Percentiles rank a stretch among this genome's conserved stretches.
Evolutionary conservation across 2,329 filamentous ascomycete species (phyloP).

Genomic region (Fusarium haematococcum): DNA sequence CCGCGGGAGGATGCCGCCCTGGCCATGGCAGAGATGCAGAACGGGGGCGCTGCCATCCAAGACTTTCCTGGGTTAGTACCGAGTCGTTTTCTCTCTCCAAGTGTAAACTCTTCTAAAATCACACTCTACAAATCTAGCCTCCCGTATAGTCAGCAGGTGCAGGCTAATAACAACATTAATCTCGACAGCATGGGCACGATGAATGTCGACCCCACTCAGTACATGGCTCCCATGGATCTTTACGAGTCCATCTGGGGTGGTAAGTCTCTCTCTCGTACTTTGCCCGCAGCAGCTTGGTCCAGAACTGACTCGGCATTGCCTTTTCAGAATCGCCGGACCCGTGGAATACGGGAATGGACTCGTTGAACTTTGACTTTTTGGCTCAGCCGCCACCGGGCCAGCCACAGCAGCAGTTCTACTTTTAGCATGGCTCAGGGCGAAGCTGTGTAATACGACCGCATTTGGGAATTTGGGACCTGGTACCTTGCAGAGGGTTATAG

Average conservation of each 20-base stretch:
- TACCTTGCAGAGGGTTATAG: not conserved
- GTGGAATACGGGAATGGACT: slow-evolving; percentile 67
- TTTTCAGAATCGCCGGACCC: slow-evolving; percentile 69
- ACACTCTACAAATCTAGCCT: slow-evolving; percentile 43
- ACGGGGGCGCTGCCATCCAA: slow-evolving; percentile 59
- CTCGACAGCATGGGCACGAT: slow-evolving; percentile 61
- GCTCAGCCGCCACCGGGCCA: slow-evolving; percentile 70
- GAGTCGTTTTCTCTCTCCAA: not conserved
- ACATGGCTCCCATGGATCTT: slow-evolving; percentile 75
- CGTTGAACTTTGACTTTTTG: slow-evolving; percentile 71
- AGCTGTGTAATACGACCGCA: not conserved
- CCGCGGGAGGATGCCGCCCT: slow-evolving; percentile 72
- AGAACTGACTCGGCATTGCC: slow-evolving; percentile 28
- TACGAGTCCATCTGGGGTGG: slow-evolving; percentile 78
- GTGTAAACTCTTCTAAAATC: slow-evolving; percentile 27
- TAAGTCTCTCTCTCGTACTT: slow-evolving; percentile 51
- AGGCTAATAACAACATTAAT: slow-evolving; percentile 44
- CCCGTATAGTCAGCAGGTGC: slow-evolving; percentile 54
- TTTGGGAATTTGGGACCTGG: not conserved
- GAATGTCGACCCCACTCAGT: slow-evolving; percentile 67
- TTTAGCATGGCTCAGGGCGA: slow-evolving; percentile 50
- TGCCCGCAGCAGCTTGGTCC: not conserved
- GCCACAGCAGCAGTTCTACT: slow-evolving; percentile 69
- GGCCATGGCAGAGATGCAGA: slow-evolving; percentile 75
- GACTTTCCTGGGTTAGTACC: slow-evolving; percentile 57